Conservation (phyloP, 768 basidiomycete species). For the Tubosaeta brunneosetosa region DNA sequence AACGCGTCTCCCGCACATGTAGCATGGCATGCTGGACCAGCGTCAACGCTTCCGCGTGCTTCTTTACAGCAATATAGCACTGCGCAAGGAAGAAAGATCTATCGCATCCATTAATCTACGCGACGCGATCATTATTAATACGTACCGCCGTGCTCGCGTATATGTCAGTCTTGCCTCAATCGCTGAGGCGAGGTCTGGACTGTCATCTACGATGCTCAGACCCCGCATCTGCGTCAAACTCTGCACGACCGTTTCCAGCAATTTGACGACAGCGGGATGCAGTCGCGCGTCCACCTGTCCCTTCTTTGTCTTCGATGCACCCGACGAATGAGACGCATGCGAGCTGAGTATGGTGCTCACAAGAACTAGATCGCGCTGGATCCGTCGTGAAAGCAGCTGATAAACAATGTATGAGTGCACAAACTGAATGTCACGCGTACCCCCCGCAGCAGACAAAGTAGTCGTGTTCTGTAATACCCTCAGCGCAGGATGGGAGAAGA, state of each 20-base stretch:
- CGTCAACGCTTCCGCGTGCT: conserved; percentile 66
- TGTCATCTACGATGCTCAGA: conserved; percentile 83
- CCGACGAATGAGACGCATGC: conserved; percentile 30
- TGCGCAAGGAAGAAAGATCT: conserved; percentile 76
- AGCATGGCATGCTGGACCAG: conserved; percentile 69
- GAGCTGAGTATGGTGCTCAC: conserved; percentile 57
- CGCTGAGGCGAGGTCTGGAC: conserved; percentile 72
- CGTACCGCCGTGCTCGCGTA: conserved; percentile 69
- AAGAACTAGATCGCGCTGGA: conserved; percentile 83
- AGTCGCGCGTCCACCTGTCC: conserved; percentile 63
- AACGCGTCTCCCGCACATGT: conserved; percentile 68
- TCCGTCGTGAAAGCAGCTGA: conserved; percentile 81
- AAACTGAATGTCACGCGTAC: conserved; percentile 72
- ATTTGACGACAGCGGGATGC: conserved; percentile 85
- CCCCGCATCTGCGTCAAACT: conserved; percentile 79
- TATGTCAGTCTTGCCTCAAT: conserved; percentile 73
- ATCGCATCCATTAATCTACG: conserved; percentile 2
- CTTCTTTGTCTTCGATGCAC: conserved; percentile 30
- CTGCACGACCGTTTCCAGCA: conserved; percentile 82
- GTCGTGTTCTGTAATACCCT: conserved; percentile 37
- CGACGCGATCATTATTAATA: conserved; percentile 1
- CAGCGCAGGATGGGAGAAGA: background rate
- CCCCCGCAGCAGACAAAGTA: conserved; percentile 36
- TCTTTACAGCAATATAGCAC: conserved; percentile 66
- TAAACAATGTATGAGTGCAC: conserved; percentile 85